Evolutionary conservation across 257 asterid genomes (phyloP), one percentile per base, ranked within the genome.

Genomic region (Gentiana macrophylla): DNA sequence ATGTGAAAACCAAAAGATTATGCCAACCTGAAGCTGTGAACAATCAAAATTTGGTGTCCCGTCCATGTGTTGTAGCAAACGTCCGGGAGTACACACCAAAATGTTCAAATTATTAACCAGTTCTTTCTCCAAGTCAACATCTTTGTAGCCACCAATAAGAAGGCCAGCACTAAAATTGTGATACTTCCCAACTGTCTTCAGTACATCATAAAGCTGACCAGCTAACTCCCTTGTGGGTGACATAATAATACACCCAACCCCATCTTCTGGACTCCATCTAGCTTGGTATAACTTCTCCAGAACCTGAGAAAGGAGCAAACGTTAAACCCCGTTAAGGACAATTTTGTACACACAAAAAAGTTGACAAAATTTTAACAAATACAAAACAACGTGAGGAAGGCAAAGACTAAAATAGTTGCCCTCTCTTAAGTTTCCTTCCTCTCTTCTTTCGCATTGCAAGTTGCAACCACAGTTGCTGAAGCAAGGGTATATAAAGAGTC

Each of bases 1-100:
- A 50, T 32, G 62, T 33, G 15, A 57, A 51, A 51, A 47, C 49
- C 51, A 53, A 61, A 74, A 50, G 36, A 57, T 66, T 48, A 46
- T 24, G 49, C 59, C 43, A 77, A 92, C 99, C 99, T 92, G 94
- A 67, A 92, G 94, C 60, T 86, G 84, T 49, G 97, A 75, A 58
- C 99, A 92, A 36, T 88, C 94, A 57, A 92, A 92, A 80, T 92
- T 80, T 49, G 88, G 94, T 44, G 99, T 92, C 68, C 88, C 97
- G 8, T 92, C 94, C 99, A 92, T 92, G 91, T 92, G 99, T 76
- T 92, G 99, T 59, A 92, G 95, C 68, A 92, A 94, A 62, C 97
- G 83, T 8, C 99, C 97, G 2, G 97, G 97, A 55, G 99, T 92
- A 60, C 99, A 88, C 41, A 92, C 94, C 81, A 92, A 69, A 67